Evolutionary conservation across 192 early-diverging fungal genomes (phyloP).

Genomic region (Podochytrium sp.): DNA sequence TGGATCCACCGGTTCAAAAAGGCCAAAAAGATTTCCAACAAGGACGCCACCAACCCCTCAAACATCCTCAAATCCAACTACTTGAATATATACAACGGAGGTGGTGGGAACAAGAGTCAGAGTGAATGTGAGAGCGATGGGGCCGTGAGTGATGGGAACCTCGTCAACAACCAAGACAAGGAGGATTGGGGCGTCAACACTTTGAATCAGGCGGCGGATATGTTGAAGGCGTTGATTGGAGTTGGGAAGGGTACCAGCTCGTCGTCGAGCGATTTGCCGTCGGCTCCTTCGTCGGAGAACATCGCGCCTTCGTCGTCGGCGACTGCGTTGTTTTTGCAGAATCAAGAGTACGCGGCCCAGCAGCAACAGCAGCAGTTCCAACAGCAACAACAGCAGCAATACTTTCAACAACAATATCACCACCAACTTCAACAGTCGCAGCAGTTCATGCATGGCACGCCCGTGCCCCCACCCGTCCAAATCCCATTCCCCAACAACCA

Average conservation of each 20-base stretch:
- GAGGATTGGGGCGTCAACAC: slow-evolving; percentile 33
- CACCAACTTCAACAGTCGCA: too few species aligned
- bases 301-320: neutral
- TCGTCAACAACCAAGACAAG: slow-evolving; percentile 8
- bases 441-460: too few species aligned
- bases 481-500: too few species aligned
- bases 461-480: too few species aligned
- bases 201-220: slow-evolving; percentile 31
- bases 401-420: neutral
- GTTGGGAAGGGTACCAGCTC: slow-evolving; percentile 32
- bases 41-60: slow-evolving; percentile 7
- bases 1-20: slow-evolving; percentile 47
- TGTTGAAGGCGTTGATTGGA: slow-evolving; percentile 44
- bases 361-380: neutral
- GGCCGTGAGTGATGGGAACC: neutral
- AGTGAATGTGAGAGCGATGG: slow-evolving; percentile 23
- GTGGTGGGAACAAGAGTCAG: slow-evolving; percentile 11
- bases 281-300: neutral
- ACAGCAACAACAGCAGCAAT: neutral
- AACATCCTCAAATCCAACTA: neutral
- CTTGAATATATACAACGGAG: neutral
- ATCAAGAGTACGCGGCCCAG: neutral
- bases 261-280: neutral
- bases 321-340: neutral
- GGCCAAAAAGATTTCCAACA: slow-evolving; percentile 35